Evolutionary conservation across 2,329 filamentous ascomycete genomes (phyloP).

Genomic region (Fusarium protoensiforme): DNA sequence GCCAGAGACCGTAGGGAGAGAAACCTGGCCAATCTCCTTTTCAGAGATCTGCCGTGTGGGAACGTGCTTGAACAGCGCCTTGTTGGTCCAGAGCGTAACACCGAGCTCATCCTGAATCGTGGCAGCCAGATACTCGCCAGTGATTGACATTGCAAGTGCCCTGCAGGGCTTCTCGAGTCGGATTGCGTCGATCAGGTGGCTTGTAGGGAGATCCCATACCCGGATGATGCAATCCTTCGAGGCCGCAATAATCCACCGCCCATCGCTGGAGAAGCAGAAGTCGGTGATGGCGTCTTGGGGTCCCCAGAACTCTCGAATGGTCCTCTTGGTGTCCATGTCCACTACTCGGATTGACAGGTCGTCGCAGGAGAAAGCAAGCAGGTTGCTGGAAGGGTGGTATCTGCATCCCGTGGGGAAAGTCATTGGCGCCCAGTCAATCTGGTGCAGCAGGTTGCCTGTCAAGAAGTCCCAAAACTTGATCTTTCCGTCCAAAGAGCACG

Average conservation of each 20-base stretch:
- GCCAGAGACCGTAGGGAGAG: slow-evolving; percentile 80
- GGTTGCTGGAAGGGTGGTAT: slow-evolving; percentile 84
- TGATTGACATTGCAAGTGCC: slow-evolving; percentile 86
- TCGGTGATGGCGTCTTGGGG: slow-evolving; percentile 80
- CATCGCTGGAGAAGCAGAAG: slow-evolving; percentile 90
- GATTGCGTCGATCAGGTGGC: slow-evolving; percentile 94
- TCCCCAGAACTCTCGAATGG: slow-evolving; percentile 93
- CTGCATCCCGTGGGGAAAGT: slow-evolving; percentile 79
- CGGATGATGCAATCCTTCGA: slow-evolving; percentile 83
- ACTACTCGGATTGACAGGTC: slow-evolving; percentile 90
- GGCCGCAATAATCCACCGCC: slow-evolving; percentile 91
- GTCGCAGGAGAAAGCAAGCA: slow-evolving; percentile 89
- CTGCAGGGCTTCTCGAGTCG: slow-evolving; percentile 82
- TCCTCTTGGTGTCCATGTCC: slow-evolving; percentile 88
- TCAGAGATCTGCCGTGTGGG: slow-evolving; percentile 88
- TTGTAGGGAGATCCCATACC: slow-evolving; percentile 95
- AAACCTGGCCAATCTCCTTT: slow-evolving; percentile 73
- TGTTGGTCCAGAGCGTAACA: slow-evolving; percentile 97
- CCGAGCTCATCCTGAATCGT: slow-evolving; percentile 85
- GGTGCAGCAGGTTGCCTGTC: slow-evolving; percentile 81
- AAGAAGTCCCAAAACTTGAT: slow-evolving; percentile 98
- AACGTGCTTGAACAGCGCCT: slow-evolving; percentile 88
- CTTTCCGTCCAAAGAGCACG: slow-evolving; percentile 89
- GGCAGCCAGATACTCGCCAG: slow-evolving; percentile 94
- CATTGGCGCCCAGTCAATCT: slow-evolving; percentile 85